A percentile compares a stretch with the other conserved stretches of the same genome.
These are phyloP conservation scores for Inonotus hispidus DNA, from an alignment of 1,284 basidiomycete species.

Conservation along the genomic window DNA sequence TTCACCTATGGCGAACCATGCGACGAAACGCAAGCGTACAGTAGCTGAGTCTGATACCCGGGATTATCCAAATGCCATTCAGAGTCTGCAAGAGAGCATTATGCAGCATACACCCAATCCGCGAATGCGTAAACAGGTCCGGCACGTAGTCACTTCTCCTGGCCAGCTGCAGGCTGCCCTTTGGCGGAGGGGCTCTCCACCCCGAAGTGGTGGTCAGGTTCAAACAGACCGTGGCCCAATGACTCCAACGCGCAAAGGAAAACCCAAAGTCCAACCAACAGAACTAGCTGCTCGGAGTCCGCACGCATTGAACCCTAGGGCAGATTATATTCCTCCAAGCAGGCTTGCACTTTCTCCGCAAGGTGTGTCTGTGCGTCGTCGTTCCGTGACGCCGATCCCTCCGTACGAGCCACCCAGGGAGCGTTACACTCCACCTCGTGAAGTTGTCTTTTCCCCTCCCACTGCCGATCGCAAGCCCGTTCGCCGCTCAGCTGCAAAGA, in stretches of 20 bases:
- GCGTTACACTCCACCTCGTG: constrained; percentile 63
- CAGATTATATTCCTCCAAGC: constrained; percentile 41
- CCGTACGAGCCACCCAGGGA: constrained; percentile 59
- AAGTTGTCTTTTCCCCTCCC: constrained; percentile 45
- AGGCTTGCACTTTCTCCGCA: constrained; percentile 24
- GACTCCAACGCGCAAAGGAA: constrained; percentile 26
- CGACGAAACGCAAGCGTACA: constrained; percentile 14
- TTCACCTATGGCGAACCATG: background rate
- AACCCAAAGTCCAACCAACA: constrained; percentile 24
- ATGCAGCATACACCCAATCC: constrained; percentile 17
- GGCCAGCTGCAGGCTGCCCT: background rate
- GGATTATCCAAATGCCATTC: background rate
- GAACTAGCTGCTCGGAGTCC: constrained; percentile 36
- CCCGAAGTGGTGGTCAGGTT: background rate
- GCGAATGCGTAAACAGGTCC: constrained; percentile 14
- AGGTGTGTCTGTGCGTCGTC: constrained; percentile 22
- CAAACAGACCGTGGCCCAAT: constrained; percentile 6
- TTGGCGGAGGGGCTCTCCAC: background rate
- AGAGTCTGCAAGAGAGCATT: background rate
- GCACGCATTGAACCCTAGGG: constrained; percentile 43
- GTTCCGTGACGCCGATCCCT: constrained; percentile 45
- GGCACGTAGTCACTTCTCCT: constrained; percentile 14
- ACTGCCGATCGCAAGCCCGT: constrained; percentile 24
- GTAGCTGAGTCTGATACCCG: background rate
- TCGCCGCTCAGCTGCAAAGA: constrained; percentile 25